These are phyloP conservation scores for Sporothrix euskadiensis DNA, from an alignment of 2,329 filamentous ascomycete species.

Conservation along the genomic window DNA sequence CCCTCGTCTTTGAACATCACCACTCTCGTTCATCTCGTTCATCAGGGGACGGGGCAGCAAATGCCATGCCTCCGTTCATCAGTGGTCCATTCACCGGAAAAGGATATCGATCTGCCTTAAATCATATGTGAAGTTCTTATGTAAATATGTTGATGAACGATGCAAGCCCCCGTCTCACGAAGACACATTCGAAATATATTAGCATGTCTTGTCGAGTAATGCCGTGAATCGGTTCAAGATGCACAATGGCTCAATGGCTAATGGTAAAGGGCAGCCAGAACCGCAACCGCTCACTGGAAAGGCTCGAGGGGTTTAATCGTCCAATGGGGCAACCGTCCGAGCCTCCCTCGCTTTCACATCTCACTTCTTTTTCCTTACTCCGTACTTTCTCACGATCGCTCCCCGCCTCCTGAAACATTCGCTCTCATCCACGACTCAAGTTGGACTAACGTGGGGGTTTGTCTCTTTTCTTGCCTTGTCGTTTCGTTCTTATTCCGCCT, in stretches of 20 bases:
- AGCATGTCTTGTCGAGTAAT: slow-evolving; percentile 24
- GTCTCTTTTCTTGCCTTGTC: not conserved
- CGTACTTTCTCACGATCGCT: not conserved
- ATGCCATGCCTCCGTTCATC: not conserved
- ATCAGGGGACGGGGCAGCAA: slow-evolving; percentile 8
- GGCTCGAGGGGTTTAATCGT: not conserved
- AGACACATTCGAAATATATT: not conserved
- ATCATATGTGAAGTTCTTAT: not conserved
- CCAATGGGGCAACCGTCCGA: not conserved
- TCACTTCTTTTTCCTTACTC: not conserved
- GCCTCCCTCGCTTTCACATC: not conserved
- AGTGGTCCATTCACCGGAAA: not conserved
- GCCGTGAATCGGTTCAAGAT: not conserved
- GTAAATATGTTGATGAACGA: not conserved
- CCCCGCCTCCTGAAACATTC: slow-evolving; percentile 25
- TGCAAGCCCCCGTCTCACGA: not conserved
- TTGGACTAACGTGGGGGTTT: slow-evolving; percentile 2
- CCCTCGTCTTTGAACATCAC: not conserved
- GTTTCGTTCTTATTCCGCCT: not conserved
- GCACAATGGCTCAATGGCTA: not conserved
- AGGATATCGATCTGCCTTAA: not conserved
- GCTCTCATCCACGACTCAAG: not conserved
- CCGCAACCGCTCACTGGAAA: not conserved
- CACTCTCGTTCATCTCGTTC: not conserved
- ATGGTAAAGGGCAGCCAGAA: not conserved